These are phyloP conservation scores for Lagenidium giganteum DNA, from an alignment of 352 stramenopile species.

Conservation along the genomic window DNA sequence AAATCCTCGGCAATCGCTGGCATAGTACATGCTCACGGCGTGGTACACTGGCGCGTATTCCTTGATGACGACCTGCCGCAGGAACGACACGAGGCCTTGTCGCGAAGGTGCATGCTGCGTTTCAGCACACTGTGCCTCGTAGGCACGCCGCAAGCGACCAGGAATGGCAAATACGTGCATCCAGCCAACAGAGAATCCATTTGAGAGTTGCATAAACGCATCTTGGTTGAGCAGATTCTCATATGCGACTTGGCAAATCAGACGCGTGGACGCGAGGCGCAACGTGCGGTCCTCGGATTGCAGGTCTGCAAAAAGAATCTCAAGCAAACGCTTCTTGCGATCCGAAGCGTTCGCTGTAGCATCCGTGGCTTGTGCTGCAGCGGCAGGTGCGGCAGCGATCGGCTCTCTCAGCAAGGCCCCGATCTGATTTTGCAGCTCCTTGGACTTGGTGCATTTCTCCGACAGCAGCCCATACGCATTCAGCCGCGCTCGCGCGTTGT, in stretches of 20 bases:
- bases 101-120: constrained; percentile 4
- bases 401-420: too few relatives aligned
- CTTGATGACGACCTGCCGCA: constrained; percentile 23
- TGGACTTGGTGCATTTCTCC: too few relatives aligned
- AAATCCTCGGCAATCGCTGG: constrained; percentile 27
- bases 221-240: constrained; percentile 41
- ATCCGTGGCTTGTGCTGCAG: too few relatives aligned
- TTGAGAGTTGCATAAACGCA: constrained; percentile 16
- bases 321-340: constrained; percentile 9
- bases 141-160: too few relatives aligned
- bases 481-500: too few relatives aligned
- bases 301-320: constrained; percentile 30
- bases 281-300: constrained; percentile 31
- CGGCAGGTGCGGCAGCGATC: too few relatives aligned
- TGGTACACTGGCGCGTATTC: constrained; percentile 36
- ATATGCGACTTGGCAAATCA: constrained; percentile 46
- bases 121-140: too few relatives aligned
- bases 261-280: constrained; percentile 31
- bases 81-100: constrained; percentile 16
- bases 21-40: constrained; percentile 44
- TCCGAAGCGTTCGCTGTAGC: too few relatives aligned
- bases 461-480: too few relatives aligned
- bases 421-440: too few relatives aligned
- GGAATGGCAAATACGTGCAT: constrained; percentile 47
- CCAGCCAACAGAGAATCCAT: constrained; percentile 45